These are phyloP conservation scores for Lachnellula willkommii DNA, from an alignment of 2,329 filamentous ascomycete genomes.

Conservation along the genomic window DNA sequence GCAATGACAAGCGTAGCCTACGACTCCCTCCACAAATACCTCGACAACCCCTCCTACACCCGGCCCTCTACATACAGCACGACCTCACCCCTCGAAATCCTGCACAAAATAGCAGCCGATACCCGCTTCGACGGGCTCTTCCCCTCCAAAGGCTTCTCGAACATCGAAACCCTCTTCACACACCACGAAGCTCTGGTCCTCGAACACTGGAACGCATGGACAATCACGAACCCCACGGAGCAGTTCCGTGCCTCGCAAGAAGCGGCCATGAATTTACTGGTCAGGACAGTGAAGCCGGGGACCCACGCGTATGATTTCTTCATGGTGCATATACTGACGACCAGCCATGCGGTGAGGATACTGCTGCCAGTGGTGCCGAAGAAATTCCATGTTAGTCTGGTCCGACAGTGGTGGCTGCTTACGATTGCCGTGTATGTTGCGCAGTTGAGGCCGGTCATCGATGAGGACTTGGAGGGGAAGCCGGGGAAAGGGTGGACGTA, in stretches of 20 bases:
- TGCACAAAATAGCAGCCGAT: conserved; percentile 66
- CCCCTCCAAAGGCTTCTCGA: conserved; percentile 49
- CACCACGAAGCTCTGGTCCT: conserved; percentile 65
- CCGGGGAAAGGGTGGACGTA: conserved; percentile 64
- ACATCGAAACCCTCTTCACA: conserved; percentile 63
- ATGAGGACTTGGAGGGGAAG: conserved; percentile 56
- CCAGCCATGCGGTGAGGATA: conserved; percentile 82
- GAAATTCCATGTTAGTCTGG: conserved; percentile 65
- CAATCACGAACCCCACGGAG: conserved; percentile 60
- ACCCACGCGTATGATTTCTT: conserved; percentile 75
- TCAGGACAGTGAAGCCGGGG: conserved; percentile 53
- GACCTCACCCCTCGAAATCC: conserved; percentile 62
- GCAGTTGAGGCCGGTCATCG: conserved; percentile 66
- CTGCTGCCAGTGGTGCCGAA: conserved; percentile 71
- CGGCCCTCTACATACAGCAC: conserved; percentile 55
- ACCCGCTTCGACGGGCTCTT: conserved; percentile 64
- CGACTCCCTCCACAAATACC: conserved; percentile 56
- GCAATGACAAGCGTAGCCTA: conserved; percentile 58
- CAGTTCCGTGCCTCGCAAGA: conserved; percentile 71
- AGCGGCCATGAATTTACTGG: conserved; percentile 54
- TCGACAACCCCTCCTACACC: conserved; percentile 70
- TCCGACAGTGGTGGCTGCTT: conserved; percentile 88
- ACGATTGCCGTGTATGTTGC: conserved; percentile 72
- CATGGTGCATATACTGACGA: conserved; percentile 74
- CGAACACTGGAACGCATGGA: conserved; percentile 90